A percentile compares a stretch with the other conserved stretches of the same genome.
Conservation (phyloP, 768 basidiomycete species). For the Hericium coralloides region DNA sequence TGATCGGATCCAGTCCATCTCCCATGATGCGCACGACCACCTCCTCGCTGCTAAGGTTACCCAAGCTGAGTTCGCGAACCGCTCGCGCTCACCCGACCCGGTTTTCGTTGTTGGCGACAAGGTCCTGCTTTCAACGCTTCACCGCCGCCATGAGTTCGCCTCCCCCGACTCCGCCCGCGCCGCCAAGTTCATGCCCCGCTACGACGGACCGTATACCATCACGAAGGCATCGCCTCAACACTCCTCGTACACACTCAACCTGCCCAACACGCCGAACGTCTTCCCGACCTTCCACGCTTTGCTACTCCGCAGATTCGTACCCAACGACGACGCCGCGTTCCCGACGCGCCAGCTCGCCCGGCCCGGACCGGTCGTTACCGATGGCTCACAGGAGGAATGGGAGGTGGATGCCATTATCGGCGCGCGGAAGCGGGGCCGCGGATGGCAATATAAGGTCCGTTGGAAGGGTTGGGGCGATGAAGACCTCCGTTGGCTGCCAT, state of each 20-base stretch:
- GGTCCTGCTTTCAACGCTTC: constrained; percentile 27
- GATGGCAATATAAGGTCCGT: background rate
- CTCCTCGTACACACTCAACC: constrained; percentile 12
- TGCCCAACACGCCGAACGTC: background rate
- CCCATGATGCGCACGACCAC: constrained; percentile 14
- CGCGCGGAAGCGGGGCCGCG: background rate
- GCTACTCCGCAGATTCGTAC: background rate
- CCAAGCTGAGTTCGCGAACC: background rate
- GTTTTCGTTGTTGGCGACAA: constrained; percentile 22
- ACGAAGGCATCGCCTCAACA: constrained; percentile 8
- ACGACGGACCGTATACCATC: constrained; percentile 20
- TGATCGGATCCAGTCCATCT: background rate
- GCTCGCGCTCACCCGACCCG: background rate
- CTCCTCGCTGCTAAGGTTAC: background rate
- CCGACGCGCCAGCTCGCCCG: background rate
- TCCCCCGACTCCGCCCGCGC: constrained; percentile 18
- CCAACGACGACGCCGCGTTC: background rate
- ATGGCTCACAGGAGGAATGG: background rate
- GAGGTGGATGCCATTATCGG: background rate
- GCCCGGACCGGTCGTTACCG: background rate
- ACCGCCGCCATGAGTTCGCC: constrained; percentile 21
- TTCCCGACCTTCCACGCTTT: background rate
- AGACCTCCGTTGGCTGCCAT: background rate
- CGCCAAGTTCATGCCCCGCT: constrained; percentile 34
- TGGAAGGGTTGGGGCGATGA: background rate